Conservation (phyloP, 140 eudicot species). For the Cichorium intybus region DNA sequence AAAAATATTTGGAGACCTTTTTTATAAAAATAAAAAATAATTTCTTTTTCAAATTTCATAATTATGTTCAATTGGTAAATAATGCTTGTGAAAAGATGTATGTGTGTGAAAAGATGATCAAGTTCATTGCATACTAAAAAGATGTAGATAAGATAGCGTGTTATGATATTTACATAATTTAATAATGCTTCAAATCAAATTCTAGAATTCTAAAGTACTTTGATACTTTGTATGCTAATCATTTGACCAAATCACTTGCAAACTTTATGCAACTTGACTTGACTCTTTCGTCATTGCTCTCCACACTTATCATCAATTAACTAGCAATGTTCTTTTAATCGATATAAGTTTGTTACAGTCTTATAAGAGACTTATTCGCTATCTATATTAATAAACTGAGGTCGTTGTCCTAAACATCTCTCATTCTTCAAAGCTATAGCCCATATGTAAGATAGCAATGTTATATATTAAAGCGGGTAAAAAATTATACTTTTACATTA, state of each 20-base stretch:
- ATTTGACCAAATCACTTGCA: conserved; percentile 2
- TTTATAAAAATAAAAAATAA: too few relatives aligned
- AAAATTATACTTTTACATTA: background rate
- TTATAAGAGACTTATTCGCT: too few relatives aligned
- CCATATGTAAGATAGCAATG: too few relatives aligned
- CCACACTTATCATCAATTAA: background rate
- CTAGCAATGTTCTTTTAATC: background rate
- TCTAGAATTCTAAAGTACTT: background rate
- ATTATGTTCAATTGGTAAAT: too few relatives aligned
- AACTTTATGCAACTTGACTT: background rate
- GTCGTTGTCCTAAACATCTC: background rate
- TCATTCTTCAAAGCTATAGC: background rate
- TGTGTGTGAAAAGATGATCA: background rate
- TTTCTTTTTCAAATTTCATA: too few relatives aligned
- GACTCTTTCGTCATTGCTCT: conserved; percentile 3
- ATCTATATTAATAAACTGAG: too few relatives aligned
- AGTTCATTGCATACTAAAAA: background rate
- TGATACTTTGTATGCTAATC: conserved; percentile 2
- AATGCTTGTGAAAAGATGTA: too few relatives aligned
- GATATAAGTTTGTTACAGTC: background rate
- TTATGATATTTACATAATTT: background rate
- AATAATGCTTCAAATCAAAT: background rate
- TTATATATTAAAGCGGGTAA: background rate
- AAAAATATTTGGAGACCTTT: too few relatives aligned
- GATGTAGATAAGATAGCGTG: background rate